A percentile compares a stretch with the other conserved stretches of the same genome.
Conservation (phyloP, 1,284 basidiomycete species). For the Tilletia horrida region DNA sequence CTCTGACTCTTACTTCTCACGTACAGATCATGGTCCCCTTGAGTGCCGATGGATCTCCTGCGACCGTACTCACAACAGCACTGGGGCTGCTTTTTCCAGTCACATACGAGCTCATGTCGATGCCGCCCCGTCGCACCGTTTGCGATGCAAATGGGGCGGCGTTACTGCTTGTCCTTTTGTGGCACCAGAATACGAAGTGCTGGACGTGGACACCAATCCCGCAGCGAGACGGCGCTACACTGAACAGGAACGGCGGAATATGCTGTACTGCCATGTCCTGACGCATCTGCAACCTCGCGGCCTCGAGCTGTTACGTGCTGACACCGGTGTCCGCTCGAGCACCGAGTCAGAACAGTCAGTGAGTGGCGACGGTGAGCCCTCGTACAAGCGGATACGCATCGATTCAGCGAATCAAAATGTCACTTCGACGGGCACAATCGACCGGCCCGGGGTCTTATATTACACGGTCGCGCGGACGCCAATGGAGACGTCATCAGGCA, state of each 20-base stretch:
- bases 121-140: neutral
- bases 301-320: neutral
- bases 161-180: slow-evolving; percentile 31
- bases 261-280: slow-evolving; percentile 31
- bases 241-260: slow-evolving; percentile 20
- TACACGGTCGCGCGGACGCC: slow-evolving; percentile 50
- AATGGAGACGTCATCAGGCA: slow-evolving; percentile 33
- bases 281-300: slow-evolving; percentile 30
- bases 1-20: neutral
- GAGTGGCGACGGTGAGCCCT: neutral
- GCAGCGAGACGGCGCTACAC: neutral
- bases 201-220: neutral
- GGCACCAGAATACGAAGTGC: slow-evolving; percentile 18
- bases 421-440: slow-evolving; percentile 28
- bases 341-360: neutral
- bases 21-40: slow-evolving; percentile 17
- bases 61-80: neutral
- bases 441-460: slow-evolving; percentile 39
- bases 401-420: neutral
- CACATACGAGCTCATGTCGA: slow-evolving; percentile 37
- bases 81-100: neutral
- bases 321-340: neutral
- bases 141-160: slow-evolving; percentile 29
- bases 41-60: slow-evolving; percentile 45
- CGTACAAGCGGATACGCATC: neutral